Evolutionary conservation across 2,329 filamentous ascomycete species (phyloP).

Genomic region (Arthrobotrys entomopaga): DNA sequence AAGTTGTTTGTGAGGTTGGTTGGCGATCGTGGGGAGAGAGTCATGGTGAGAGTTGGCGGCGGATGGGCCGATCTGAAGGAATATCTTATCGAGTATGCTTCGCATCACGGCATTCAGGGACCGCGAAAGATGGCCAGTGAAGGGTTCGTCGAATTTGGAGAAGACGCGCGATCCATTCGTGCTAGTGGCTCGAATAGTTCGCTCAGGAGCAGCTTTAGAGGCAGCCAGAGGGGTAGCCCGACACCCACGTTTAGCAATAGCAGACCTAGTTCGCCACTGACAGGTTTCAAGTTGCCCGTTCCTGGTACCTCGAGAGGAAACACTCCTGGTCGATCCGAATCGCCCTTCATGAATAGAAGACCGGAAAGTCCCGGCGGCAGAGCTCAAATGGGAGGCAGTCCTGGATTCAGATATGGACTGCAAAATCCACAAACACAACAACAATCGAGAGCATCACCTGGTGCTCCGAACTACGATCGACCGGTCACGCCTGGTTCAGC

Average conservation of each 20-base stretch:
- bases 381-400: slow-evolving; percentile 28
- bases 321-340: slow-evolving; percentile 25
- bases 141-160: slow-evolving; percentile 46
- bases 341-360: slow-evolving; percentile 29
- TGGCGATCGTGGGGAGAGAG: slow-evolving; percentile 86
- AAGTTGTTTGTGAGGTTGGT: slow-evolving; percentile 95
- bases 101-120: slow-evolving; percentile 80
- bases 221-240: slow-evolving; percentile 63
- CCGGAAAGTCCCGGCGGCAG: slow-evolving; percentile 34
- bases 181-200: slow-evolving; percentile 52
- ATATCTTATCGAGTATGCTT: slow-evolving; percentile 91
- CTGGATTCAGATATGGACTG: slow-evolving; percentile 25
- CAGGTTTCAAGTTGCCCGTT: slow-evolving; percentile 28
- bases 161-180: slow-evolving; percentile 37
- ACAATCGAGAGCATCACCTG: slow-evolving; percentile 29
- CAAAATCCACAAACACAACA: slow-evolving; percentile 13
- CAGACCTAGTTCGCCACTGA: slow-evolving; percentile 57
- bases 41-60: slow-evolving; percentile 97
- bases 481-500: slow-evolving; percentile 46
- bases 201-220: slow-evolving; percentile 60
- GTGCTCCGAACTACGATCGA: slow-evolving; percentile 35
- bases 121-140: slow-evolving; percentile 59
- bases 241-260: slow-evolving; percentile 56
- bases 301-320: slow-evolving; percentile 23
- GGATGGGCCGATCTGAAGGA: slow-evolving; percentile 98